phyloP scores from a whole-genome alignment of 805 yeast genomes.

The Candida palmyrensis region DNA sequence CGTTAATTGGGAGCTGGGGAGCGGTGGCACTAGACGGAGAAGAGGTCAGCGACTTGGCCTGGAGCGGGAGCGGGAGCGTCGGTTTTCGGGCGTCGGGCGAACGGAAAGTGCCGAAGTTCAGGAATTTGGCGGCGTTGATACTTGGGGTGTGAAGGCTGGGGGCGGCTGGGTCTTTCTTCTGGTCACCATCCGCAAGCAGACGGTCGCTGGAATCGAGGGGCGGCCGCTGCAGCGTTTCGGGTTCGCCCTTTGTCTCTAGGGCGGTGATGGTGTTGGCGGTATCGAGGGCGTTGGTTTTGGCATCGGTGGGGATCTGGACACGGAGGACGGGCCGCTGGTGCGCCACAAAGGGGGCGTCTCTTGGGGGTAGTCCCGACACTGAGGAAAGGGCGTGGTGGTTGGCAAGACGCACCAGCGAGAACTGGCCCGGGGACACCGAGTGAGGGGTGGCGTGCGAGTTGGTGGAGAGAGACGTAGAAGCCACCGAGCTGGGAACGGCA shows the following conservation, averaged over 20 bases:
- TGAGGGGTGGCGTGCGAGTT: constrained; percentile 13
- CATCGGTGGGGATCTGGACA: constrained; percentile 58
- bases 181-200: background rate
- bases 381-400: background rate
- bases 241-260: constrained; percentile 16
- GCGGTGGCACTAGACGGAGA: constrained; percentile 37
- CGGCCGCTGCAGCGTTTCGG: constrained; percentile 8
- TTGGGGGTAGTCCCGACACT: constrained; percentile 3
- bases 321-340: constrained; percentile 52
- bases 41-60: constrained; percentile 34
- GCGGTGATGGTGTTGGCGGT: constrained; percentile 45
- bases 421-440: constrained; percentile 12
- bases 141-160: constrained; percentile 7
- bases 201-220: too few relatives aligned
- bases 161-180: constrained; percentile 5
- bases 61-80: constrained; percentile 28
- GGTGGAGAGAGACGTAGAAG: background rate
- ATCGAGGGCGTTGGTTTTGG: constrained; percentile 28
- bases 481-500: background rate
- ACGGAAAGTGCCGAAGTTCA: constrained; percentile 20
- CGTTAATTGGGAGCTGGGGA: constrained; percentile 28
- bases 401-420: too few relatives aligned
- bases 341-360: background rate
- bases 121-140: constrained; percentile 9
- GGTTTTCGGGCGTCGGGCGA: constrained; percentile 29